Conservation (phyloP, 2,329 filamentous ascomycete species). For the Fusarium decemcellulare region DNA sequence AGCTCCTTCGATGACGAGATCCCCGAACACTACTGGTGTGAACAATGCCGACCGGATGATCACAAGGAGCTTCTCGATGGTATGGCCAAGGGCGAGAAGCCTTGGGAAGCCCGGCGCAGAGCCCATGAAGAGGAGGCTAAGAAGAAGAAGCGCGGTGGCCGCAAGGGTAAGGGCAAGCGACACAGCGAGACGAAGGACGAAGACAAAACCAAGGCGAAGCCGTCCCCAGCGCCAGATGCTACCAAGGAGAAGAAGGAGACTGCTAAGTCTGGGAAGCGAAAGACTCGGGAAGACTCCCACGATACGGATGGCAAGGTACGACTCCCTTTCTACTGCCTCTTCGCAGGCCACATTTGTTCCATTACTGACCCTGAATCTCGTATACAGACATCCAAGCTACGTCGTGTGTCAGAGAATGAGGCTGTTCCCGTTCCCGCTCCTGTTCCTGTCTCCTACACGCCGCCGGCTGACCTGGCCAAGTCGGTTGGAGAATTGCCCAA, state of each 20-base stretch:
- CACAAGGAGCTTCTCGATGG: slow-evolving; percentile 86
- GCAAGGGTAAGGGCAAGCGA: slow-evolving; percentile 76
- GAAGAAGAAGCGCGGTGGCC: slow-evolving; percentile 70
- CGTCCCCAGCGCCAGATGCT: slow-evolving; percentile 57
- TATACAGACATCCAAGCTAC: slow-evolving; percentile 59
- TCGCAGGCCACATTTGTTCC: not conserved
- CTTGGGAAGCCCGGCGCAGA: slow-evolving; percentile 82
- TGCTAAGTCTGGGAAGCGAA: slow-evolving; percentile 67
- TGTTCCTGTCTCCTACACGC: slow-evolving; percentile 56
- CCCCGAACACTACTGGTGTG: slow-evolving; percentile 91
- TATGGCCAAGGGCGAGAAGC: slow-evolving; percentile 84
- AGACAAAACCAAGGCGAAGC: slow-evolving; percentile 60
- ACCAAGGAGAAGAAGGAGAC: slow-evolving; percentile 66
- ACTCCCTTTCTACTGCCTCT: not conserved
- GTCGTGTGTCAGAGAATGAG: slow-evolving; percentile 69
- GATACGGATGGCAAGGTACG: slow-evolving; percentile 66
- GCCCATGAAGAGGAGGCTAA: slow-evolving; percentile 74
- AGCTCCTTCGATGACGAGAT: slow-evolving; percentile 83
- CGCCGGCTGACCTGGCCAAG: slow-evolving; percentile 66
- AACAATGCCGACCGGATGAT: slow-evolving; percentile 86
- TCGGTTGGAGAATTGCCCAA: slow-evolving; percentile 71
- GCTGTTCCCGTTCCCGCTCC: slow-evolving; percentile 44
- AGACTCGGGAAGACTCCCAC: slow-evolving; percentile 69
- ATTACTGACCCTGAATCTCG: slow-evolving; percentile 22
- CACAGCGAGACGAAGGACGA: slow-evolving; percentile 77